These are phyloP conservation scores for Cokeromyces recurvatus DNA, from an alignment of 371 early-diverging fungal genomes.

Conservation along the genomic window DNA sequence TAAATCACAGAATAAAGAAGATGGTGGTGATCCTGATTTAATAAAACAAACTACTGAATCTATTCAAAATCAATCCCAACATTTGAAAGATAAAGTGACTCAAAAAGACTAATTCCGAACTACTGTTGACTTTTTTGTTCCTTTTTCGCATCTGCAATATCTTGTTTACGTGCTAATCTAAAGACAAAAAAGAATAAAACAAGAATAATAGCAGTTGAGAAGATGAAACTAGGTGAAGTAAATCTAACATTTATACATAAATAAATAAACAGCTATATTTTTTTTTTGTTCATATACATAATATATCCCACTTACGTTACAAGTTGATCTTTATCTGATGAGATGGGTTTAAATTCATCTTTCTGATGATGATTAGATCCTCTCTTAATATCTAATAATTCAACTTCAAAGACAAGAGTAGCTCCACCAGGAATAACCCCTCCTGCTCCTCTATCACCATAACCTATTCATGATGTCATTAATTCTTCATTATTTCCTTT, in stretches of 20 bases:
- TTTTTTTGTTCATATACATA: too few relatives aligned
- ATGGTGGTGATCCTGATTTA: neutral
- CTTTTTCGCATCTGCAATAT: conserved; percentile 7
- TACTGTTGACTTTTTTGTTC: conserved; percentile 12
- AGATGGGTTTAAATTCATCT: too few relatives aligned
- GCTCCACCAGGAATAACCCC: conserved; percentile 55
- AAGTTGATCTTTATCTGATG: neutral
- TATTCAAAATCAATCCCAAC: conserved; percentile 4
- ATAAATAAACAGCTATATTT: too few relatives aligned
- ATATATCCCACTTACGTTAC: conserved; percentile 4
- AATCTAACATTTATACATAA: conserved; percentile 8
- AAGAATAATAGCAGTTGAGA: conserved; percentile 19
- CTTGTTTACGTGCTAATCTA: conserved; percentile 15
- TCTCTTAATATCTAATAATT: conserved; percentile 53
- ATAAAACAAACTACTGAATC: conserved; percentile 2
- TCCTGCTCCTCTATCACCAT: conserved; percentile 58
- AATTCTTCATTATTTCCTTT: neutral
- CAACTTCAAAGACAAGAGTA: conserved; percentile 65
- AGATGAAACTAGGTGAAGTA: conserved; percentile 21
- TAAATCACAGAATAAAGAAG: neutral
- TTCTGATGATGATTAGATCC: too few relatives aligned
- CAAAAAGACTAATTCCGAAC: neutral
- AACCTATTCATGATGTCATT: conserved; percentile 19
- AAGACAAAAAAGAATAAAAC: conserved; percentile 16
- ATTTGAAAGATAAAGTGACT: conserved; percentile 1